These are phyloP conservation scores for Tetracentron sinense DNA, from an alignment of 164 flowering plant genomes.

Conservation along the genomic window DNA sequence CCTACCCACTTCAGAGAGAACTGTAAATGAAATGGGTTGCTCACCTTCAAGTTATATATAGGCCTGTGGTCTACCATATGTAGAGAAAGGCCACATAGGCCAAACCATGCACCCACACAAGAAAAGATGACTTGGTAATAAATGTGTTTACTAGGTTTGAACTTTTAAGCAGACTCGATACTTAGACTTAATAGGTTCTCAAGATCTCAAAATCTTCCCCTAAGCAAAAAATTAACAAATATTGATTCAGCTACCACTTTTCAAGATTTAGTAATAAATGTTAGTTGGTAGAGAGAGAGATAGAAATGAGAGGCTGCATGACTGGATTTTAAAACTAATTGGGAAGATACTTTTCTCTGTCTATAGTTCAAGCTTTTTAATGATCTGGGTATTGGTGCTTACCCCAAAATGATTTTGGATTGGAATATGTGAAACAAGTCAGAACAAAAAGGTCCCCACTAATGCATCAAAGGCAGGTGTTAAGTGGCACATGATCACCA, in stretches of 20 bases:
- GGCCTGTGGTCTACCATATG: constrained; percentile 22
- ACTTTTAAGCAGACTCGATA: too few species aligned
- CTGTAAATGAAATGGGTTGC: constrained; percentile 29
- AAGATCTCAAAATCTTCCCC: not conserved
- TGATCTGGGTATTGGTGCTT: constrained; percentile 3
- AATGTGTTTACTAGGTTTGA: too few species aligned
- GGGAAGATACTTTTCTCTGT: not conserved
- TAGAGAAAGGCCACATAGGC: constrained; percentile 6
- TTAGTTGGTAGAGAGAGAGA: not conserved
- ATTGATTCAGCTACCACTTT: not conserved
- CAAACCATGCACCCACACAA: not conserved
- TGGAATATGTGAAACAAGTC: constrained; percentile 6
- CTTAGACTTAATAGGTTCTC: too few species aligned
- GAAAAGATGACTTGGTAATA: too few species aligned
- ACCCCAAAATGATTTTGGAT: constrained; percentile 2
- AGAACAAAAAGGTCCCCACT: not conserved
- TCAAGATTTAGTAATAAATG: not conserved
- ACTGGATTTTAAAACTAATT: not conserved
- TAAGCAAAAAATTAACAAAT: not conserved
- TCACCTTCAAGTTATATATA: constrained; percentile 28
- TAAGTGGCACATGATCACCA: constrained; percentile 26
- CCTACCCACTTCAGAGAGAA: constrained; percentile 22
- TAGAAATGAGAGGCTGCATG: not conserved
- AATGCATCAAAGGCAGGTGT: constrained; percentile 5
- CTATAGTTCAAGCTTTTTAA: not conserved